Conservation (phyloP, 305 asterid species). For the Fraxinus sp. region DNA sequence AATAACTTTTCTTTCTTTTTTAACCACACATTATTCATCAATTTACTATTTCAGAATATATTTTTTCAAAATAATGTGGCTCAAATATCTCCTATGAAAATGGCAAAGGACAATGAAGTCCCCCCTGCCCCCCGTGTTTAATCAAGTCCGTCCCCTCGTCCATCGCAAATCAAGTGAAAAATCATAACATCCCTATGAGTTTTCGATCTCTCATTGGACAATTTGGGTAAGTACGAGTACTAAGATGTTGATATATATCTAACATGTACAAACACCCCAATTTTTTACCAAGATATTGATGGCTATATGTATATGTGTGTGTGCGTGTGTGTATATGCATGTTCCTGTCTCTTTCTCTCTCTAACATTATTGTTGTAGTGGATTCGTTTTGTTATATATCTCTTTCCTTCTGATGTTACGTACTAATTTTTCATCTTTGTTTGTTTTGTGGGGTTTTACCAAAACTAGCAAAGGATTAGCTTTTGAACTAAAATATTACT, state of each 20-base stretch:
- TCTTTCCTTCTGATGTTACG: constrained; percentile 20
- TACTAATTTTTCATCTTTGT: constrained; percentile 17
- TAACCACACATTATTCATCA: too few species aligned
- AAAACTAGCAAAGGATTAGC: constrained; percentile 46
- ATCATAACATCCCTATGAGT: constrained; percentile 32
- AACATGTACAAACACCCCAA: constrained; percentile 30
- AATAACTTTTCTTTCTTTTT: too few species aligned
- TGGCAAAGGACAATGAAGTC: neutral
- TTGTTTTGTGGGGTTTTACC: constrained; percentile 31
- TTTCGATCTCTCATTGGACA: constrained; percentile 57
- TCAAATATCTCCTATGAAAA: neutral
- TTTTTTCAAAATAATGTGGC: too few species aligned
- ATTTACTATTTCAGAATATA: too few species aligned
- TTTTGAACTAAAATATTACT: constrained; percentile 10
- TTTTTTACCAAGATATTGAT: constrained; percentile 19
- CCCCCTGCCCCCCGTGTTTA: neutral
- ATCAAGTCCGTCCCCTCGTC: neutral
- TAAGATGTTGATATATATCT: constrained; percentile 26
- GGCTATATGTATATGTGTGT: neutral
- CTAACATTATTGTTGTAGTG: neutral
- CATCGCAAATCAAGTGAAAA: neutral
- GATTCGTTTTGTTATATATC: neutral
- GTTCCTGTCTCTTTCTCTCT: neutral
- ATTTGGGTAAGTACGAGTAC: constrained; percentile 1
- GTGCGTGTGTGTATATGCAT: neutral